Evolutionary conservation across 2,329 filamentous ascomycete genomes (phyloP), one percentile per base, ranked within the genome.

Genomic region (Xylariaceae sp.): DNA sequence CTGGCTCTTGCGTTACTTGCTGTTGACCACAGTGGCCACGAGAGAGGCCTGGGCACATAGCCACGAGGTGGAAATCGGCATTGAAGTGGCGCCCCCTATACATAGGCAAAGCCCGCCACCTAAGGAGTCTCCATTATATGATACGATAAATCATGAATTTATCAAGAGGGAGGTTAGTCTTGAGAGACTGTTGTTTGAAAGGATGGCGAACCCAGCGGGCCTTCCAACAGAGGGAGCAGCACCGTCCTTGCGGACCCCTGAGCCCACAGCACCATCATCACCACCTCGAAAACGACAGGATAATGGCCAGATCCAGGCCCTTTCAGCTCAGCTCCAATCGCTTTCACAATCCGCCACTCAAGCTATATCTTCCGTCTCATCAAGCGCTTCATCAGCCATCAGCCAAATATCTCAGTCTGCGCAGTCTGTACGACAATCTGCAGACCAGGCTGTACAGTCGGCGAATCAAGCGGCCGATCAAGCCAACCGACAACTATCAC

Each of bases 1-100:
- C 67, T 53, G 66, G 65, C 60, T 70, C 57, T 62, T 68, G 60
- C 58, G 57, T 60, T 65, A 47, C 55, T 62, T 37, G 55, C 55
- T 68, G 45, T 57, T 67, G 48, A 62, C 65, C 62, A 63, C 63
- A 65, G 65, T 63, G 61, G 63, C 60, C 58, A 65, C 64, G 63
- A 62, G 59, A 55, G 62, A 59, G 56, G 58, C 59, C 46, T 60
- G 57, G 55, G 60, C 58, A 50, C 39, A 61, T 41, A 53, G 26
- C 11, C 43, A 63, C 54, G 53, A 56, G 51, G 45, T 40, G 30
- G 45, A 50, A 41, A 35, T 24, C n/a, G 32, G 53, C 43, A 47
- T 32, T 24, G 43, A 44, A 40, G 21, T 35, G n/a, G 32, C 21
- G 3, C 20, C 37, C 27, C 33, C 53, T 15, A 23, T 39, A 13